Evolutionary conservation across 192 early-diverging fungal species (phyloP), one percentile per base, ranked within the genome.

Genomic region (Coemansia sp.): DNA sequence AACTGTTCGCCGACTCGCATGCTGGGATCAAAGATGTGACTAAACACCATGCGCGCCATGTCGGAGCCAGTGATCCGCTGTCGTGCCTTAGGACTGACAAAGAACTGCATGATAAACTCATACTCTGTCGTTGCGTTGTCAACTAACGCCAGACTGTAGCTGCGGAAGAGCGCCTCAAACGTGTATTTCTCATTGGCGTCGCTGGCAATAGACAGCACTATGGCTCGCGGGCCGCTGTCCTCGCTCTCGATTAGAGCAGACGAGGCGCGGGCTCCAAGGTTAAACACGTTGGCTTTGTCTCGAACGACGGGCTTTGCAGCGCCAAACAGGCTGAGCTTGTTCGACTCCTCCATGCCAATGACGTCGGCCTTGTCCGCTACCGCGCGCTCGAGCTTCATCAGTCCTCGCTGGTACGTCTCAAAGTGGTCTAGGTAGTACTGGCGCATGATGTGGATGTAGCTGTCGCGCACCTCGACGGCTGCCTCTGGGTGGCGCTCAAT

Each of bases 71-170:
- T 82, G 46, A 77, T 85, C 65, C 88, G 87, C 6, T 86, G 72
- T 9, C 75, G 69, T 48, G 77, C 87, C 69, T 84, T 84, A 53
- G 87, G 83, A 18, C 86, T 87, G 38, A 88, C 82, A 74, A 99
- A 97, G 82, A 96, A 99, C 66, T 96, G 93, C 40, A 86, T 78
- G 40, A 90, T 86, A 64, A 99, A 99, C 36, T 94, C 83, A 73
- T 97, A 97, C 77, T 99, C 97, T 9, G 93, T 91, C 46, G 89
- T 91, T 4, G 95, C 94, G 67, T 97, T 97, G 82, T 99, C 97
- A 51, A 93, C 89, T 50, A 99, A 72, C 18, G 95, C 89, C 59
- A 96, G 83, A 58, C 92, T 92, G 81, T 93, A 89, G 70, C 93
- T 95, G 71, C 95, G 89, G 73, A 97, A 96, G 1, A 99, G 83